Percentiles rank a stretch among this genome's conserved stretches.
These are phyloP conservation scores for Nakazawaea ishiwadae DNA, from an alignment of 805 yeast genomes.

Conservation along the genomic window DNA sequence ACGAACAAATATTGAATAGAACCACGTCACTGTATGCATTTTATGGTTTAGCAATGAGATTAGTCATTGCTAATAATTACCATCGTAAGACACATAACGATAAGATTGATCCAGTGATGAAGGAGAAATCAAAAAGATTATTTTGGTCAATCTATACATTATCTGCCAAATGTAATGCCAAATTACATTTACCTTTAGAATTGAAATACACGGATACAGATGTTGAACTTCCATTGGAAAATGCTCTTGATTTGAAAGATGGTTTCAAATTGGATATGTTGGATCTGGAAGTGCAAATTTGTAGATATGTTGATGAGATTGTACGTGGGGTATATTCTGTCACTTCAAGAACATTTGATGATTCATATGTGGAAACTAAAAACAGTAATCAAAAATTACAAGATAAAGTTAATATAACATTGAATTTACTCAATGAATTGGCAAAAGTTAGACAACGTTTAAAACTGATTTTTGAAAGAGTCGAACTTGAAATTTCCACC, in stretches of 20 bases:
- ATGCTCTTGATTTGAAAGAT: slow-evolving; percentile 22
- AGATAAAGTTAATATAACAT: slow-evolving; percentile 12
- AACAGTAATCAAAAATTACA: slow-evolving; percentile 15
- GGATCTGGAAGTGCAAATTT: slow-evolving; percentile 22
- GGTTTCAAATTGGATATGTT: slow-evolving; percentile 26
- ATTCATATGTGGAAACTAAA: neutral
- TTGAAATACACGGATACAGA: slow-evolving; percentile 28
- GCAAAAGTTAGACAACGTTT: neutral
- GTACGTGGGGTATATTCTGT: slow-evolving; percentile 28
- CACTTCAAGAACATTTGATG: slow-evolving; percentile 20
- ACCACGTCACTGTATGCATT: slow-evolving; percentile 29
- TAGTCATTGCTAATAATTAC: slow-evolving; percentile 26
- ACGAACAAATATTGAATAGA: slow-evolving; percentile 31
- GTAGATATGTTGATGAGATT: slow-evolving; percentile 25
- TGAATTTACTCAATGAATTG: slow-evolving; percentile 5
- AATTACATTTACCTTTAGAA: slow-evolving; percentile 31
- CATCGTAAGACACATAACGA: slow-evolving; percentile 22
- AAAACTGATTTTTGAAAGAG: neutral
- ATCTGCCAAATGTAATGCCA: slow-evolving; percentile 32
- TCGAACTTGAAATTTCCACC: neutral
- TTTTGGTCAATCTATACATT: slow-evolving; percentile 37
- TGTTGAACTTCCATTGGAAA: slow-evolving; percentile 21
- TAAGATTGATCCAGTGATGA: slow-evolving; percentile 3
- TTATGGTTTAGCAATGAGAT: slow-evolving; percentile 30
- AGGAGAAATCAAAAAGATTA: slow-evolving; percentile 28